Percentiles rank a stretch among this genome's conserved stretches.
Conservation (phyloP, 1,284 basidiomycete genomes). For the Lentinus polychrous region DNA sequence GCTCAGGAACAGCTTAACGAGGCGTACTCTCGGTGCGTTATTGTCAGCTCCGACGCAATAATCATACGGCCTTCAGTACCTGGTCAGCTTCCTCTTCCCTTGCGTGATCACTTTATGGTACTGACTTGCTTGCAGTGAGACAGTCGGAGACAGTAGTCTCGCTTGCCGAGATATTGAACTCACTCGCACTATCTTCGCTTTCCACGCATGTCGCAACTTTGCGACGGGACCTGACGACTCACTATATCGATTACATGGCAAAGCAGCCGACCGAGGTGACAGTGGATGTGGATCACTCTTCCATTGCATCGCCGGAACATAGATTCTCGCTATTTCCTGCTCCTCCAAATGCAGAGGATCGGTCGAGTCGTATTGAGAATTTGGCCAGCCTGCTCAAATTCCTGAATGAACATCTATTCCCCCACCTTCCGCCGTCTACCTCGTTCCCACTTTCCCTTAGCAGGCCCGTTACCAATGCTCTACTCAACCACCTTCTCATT, state of each 20-base stretch:
- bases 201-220: constrained; percentile 49
- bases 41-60: constrained; percentile 42
- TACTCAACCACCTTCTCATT: constrained; percentile 61
- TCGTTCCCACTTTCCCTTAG: constrained; percentile 46
- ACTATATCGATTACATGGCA: constrained; percentile 54
- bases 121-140: constrained; percentile 36
- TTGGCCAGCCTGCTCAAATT: constrained; percentile 50
- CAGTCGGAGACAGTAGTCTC: constrained; percentile 44
- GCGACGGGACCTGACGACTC: constrained; percentile 53
- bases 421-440: constrained; percentile 43
- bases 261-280: constrained; percentile 42
- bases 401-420: constrained; percentile 46
- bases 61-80: constrained; percentile 45
- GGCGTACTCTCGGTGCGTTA: constrained; percentile 54
- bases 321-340: constrained; percentile 41
- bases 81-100: constrained; percentile 33
- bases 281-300: constrained; percentile 26
- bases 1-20: constrained; percentile 67
- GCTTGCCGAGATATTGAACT: constrained; percentile 50
- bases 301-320: constrained; percentile 28
- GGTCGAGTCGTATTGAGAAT: constrained; percentile 40
- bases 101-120: neutral
- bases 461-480: constrained; percentile 48
- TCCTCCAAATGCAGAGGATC: constrained; percentile 34
- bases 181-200: constrained; percentile 50